Conservation (phyloP, 176 grass and related monocot genomes). For the Aegilops sharonensis region DNA sequence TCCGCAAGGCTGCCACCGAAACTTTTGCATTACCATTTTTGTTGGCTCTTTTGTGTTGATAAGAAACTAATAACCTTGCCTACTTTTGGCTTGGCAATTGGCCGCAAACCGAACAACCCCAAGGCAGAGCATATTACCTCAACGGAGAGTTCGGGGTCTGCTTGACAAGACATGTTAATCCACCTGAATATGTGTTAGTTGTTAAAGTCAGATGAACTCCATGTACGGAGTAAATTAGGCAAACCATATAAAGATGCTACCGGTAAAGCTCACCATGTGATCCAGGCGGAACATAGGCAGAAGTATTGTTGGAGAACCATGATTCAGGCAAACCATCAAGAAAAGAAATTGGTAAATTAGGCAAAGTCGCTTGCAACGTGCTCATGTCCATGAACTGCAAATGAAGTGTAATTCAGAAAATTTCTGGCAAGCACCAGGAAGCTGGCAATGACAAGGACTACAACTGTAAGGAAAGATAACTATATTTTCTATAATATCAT, state of each 20-base stretch:
- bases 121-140: constrained; percentile 46
- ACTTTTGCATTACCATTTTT: not conserved
- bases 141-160: constrained; percentile 49
- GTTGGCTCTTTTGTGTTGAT: not conserved
- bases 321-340: constrained; percentile 51
- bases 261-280: constrained; percentile 55
- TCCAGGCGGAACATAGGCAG: constrained; percentile 34
- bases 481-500: not conserved
- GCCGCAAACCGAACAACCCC: not conserved
- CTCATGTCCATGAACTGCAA: constrained; percentile 66
- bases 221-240: not conserved
- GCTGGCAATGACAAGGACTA: not conserved
- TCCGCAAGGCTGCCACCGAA: not conserved
- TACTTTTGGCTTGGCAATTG: not conserved
- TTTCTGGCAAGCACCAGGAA: not conserved
- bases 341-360: constrained; percentile 41
- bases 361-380: constrained; percentile 49
- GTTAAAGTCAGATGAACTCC: not conserved
- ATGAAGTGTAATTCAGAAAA: constrained; percentile 22
- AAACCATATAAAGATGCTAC: constrained; percentile 4
- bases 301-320: constrained; percentile 54
- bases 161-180: constrained; percentile 38
- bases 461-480: not conserved
- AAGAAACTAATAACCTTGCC: not conserved
- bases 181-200: constrained; percentile 41